Evolutionary conservation across 2,329 filamentous ascomycete genomes (phyloP).

Genomic region (Cercospora beticola): DNA sequence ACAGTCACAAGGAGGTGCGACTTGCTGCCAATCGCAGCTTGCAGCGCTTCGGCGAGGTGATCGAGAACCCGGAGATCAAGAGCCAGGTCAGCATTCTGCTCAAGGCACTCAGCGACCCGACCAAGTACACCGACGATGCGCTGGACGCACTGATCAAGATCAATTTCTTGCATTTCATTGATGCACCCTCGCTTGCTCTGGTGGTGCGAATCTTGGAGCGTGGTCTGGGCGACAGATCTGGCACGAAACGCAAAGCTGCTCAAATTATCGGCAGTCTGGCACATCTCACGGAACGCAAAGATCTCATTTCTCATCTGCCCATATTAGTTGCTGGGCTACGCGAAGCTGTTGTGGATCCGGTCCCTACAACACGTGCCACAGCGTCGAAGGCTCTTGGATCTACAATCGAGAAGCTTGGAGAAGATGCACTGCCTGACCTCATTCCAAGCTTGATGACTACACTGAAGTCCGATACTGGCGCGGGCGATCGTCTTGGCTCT

Average conservation of each 20-base stretch:
- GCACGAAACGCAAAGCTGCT: conserved; percentile 91
- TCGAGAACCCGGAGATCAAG: conserved; percentile 97
- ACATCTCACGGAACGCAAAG: conserved; percentile 93
- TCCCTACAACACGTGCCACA: conserved; percentile 92
- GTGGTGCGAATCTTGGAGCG: conserved; percentile 95
- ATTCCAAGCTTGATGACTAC: conserved; percentile 98
- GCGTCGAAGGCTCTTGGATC: conserved; percentile 94
- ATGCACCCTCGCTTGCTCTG: conserved; percentile 89
- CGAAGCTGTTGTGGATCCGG: conserved; percentile 86
- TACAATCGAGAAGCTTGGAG: conserved; percentile 95
- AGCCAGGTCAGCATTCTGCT: conserved; percentile 84
- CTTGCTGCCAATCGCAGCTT: conserved; percentile 89
- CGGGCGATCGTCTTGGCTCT: conserved; percentile 91
- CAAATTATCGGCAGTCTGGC: conserved; percentile 98
- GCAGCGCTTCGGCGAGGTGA: conserved; percentile 97
- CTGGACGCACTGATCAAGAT: conserved; percentile 94
- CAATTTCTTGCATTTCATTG: conserved; percentile 97
- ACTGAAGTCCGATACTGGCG: conserved; percentile 93
- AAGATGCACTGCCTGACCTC: conserved; percentile 93
- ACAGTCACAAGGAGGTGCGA: conserved; percentile 97
- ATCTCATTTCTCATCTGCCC: conserved; percentile 85
- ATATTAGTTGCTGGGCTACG: conserved; percentile 90
- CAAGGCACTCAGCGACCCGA: conserved; percentile 95
- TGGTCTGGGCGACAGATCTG: conserved; percentile 84
- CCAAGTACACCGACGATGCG: conserved; percentile 93